Conservation (phyloP, 140 eudicot genomes). For the Anethum foeniculum region DNA sequence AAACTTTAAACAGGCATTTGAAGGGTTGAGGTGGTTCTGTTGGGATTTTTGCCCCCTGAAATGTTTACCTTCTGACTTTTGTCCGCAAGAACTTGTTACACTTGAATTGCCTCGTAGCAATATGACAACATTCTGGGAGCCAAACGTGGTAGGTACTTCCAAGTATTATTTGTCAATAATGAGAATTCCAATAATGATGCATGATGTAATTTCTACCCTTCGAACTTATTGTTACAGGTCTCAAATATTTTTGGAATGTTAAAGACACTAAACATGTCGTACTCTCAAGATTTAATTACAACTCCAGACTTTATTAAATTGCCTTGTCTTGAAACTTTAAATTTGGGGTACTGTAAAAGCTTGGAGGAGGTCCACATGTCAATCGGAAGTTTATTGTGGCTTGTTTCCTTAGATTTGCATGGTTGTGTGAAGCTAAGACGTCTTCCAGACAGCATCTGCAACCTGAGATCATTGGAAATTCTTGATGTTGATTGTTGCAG, state of each 20-base stretch:
- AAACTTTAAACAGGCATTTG: not conserved
- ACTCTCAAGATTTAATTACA: not conserved
- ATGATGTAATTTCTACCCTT: not conserved
- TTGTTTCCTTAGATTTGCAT: no score
- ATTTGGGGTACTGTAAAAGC: no score
- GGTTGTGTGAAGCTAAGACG: not conserved
- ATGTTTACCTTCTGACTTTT: no score
- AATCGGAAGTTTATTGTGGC: no score
- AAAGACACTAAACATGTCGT: conserved; percentile 6
- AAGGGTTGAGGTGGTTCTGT: no score
- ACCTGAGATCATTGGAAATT: not conserved
- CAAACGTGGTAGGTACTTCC: not conserved
- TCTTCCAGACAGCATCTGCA: not conserved
- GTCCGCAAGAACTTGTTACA: no score
- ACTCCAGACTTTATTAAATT: not conserved
- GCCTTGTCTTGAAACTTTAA: no score
- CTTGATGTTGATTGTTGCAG: not conserved
- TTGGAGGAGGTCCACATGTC: no score
- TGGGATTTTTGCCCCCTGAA: no score
- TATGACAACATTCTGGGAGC: not conserved
- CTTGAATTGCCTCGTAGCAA: conserved; percentile 1
- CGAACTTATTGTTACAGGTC: not conserved
- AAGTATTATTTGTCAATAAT: no score
- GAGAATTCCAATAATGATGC: no score
- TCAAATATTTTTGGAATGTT: not conserved